phyloP scores from a whole-genome alignment of 352 stramenopile species.

The Pythium aquatile region DNA sequence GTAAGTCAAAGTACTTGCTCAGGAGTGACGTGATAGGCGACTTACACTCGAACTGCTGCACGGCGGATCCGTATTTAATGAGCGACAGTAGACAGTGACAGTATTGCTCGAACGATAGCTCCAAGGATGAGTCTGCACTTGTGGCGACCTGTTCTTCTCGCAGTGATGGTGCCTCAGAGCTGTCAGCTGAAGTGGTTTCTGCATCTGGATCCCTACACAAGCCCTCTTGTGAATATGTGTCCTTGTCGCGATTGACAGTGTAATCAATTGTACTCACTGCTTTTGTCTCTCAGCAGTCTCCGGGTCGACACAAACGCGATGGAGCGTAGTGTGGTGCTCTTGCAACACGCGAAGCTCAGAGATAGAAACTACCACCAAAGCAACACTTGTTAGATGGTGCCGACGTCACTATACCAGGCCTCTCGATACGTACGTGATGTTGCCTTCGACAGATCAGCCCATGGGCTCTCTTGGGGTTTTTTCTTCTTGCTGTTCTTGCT shows the following conservation, averaged over 20 bases:
- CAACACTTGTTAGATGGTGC: background rate
- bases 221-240: background rate
- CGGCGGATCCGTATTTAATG: constrained; percentile 36
- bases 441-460: constrained; percentile 31
- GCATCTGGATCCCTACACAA: background rate
- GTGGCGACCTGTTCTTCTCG: constrained; percentile 6
- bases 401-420: background rate
- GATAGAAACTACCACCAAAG: constrained; percentile 35
- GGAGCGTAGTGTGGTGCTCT: constrained; percentile 42
- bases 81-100: constrained; percentile 42
- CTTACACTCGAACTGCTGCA: constrained; percentile 65
- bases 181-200: background rate
- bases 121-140: constrained; percentile 9
- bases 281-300: constrained; percentile 9
- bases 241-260: background rate
- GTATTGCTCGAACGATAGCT: constrained; percentile 55
- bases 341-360: constrained; percentile 37
- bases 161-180: background rate
- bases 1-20: too few relatives aligned
- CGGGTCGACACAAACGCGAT: constrained; percentile 39
- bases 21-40: background rate
- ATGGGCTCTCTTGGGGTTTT: constrained; percentile 23
- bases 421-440: constrained; percentile 33
- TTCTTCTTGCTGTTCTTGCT: constrained; percentile 31
- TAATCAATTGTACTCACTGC: background rate